These are phyloP conservation scores for Colletotrichum neosansevieriae DNA, from an alignment of 2,329 filamentous ascomycete species.

Conservation along the genomic window DNA sequence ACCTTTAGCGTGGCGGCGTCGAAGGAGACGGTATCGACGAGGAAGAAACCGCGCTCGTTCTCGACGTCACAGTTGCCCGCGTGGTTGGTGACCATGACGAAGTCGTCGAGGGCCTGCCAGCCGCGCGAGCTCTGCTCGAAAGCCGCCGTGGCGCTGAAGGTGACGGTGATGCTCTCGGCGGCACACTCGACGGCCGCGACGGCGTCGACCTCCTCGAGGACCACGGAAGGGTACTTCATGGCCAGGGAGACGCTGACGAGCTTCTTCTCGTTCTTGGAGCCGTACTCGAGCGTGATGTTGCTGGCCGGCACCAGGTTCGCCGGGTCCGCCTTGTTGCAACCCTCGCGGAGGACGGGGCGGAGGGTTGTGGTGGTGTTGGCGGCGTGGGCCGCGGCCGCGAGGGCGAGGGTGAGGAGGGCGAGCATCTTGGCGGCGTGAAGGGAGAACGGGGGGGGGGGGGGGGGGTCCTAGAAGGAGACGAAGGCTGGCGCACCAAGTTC, in stretches of 20 bases:
- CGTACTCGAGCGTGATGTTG: conserved; percentile 56
- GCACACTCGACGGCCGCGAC: conserved; percentile 68
- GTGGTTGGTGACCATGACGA: conserved; percentile 45
- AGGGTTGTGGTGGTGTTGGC: conserved; percentile 33
- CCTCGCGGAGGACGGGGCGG: conserved; percentile 14
- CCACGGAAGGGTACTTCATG: conserved; percentile 49
- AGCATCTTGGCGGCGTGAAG: conserved; percentile 23
- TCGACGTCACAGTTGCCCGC: conserved; percentile 42
- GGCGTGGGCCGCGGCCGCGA: conserved; percentile 26
- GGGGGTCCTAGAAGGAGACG: background rate
- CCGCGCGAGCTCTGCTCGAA: conserved; percentile 42
- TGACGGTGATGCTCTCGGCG: conserved; percentile 57
- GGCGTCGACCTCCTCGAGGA: conserved; percentile 54
- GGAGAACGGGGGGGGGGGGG: background rate
- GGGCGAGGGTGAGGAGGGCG: conserved; percentile 28
- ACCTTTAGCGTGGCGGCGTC: conserved; percentile 39
- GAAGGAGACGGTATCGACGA: conserved; percentile 40
- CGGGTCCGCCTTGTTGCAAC: conserved; percentile 27
- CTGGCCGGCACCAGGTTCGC: conserved; percentile 36
- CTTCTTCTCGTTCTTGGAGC: conserved; percentile 53
- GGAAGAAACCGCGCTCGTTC: conserved; percentile 43
- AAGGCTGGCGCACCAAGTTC: conserved; percentile 1
- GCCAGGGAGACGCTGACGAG: conserved; percentile 66
- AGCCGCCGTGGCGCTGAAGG: conserved; percentile 40
- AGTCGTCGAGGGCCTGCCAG: conserved; percentile 42